phyloP scores from a whole-genome alignment of 768 basidiomycete genomes.

The Boletus rubescentipes region DNA sequence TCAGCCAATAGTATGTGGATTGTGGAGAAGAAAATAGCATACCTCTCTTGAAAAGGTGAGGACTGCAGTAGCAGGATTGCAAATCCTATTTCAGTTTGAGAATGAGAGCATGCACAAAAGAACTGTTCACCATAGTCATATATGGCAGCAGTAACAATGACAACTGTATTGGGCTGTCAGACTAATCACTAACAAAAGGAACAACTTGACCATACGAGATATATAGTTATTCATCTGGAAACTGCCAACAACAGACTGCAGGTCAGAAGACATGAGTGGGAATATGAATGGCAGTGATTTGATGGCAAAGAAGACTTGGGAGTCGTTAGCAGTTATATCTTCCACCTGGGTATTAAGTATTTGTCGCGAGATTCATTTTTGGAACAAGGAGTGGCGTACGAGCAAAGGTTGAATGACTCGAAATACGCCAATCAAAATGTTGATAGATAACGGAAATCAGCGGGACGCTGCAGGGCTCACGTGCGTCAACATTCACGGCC shows the following conservation, averaged over 20 bases:
- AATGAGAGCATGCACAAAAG: not conserved
- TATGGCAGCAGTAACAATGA: not conserved
- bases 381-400: too few species aligned
- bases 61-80: not conserved
- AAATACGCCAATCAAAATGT: too few species aligned
- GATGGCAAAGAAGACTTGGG: too few species aligned
- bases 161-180: not conserved
- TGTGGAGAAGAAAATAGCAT: not conserved
- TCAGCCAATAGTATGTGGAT: not conserved
- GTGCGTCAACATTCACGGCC: too few species aligned
- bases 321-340: too few species aligned
- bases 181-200: not conserved
- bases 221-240: not conserved
- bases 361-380: too few species aligned
- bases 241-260: not conserved
- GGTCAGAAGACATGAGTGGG: slow-evolving; percentile 1
- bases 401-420: too few species aligned
- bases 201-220: not conserved
- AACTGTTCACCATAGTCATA: slow-evolving; percentile 10
- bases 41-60: slow-evolving; percentile 11
- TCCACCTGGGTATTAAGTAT: too few species aligned
- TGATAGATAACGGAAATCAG: too few species aligned
- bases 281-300: too few species aligned
- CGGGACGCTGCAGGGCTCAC: too few species aligned
- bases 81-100: not conserved